phyloP scores from a whole-genome alignment of 2,329 filamentous ascomycete species.

The Alternaria arbusti region DNA sequence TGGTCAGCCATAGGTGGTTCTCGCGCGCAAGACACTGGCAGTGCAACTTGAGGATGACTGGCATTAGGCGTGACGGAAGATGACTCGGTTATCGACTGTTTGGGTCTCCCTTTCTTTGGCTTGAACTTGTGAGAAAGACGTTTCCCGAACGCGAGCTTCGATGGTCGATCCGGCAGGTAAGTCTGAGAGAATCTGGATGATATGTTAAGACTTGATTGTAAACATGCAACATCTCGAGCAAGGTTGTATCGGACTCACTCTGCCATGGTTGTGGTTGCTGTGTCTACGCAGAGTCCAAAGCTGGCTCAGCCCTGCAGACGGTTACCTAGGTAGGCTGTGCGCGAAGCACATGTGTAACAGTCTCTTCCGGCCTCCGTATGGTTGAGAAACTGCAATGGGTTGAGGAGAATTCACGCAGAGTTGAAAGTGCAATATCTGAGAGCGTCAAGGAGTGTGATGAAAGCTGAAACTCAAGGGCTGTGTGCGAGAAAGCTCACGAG shows the following conservation, averaged over 20 bases:
- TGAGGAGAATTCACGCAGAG: background rate
- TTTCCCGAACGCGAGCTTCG: conserved; percentile 4
- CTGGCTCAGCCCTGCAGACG: background rate
- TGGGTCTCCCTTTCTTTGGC: background rate
- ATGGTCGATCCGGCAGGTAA: conserved; percentile 11
- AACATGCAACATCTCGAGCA: background rate
- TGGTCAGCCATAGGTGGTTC: background rate
- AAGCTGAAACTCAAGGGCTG: background rate
- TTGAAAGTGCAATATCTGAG: background rate
- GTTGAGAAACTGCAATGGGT: background rate
- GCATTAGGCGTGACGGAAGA: background rate
- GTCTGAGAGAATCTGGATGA: conserved; percentile 3
- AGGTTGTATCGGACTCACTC: background rate
- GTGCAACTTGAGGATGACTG: background rate
- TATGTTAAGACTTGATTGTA: background rate
- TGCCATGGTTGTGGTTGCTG: background rate
- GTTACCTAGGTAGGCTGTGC: background rate
- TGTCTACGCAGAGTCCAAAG: background rate
- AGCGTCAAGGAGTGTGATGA: background rate
- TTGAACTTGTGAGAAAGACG: background rate
- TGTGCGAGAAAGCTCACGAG: background rate
- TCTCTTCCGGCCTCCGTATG: background rate
- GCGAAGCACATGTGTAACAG: background rate
- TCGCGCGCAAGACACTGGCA: background rate
- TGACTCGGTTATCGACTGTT: background rate